Percentiles rank a stretch among this genome's conserved stretches.
Evolutionary conservation across 257 asterid genomes (phyloP).

Genomic region (Solanum microdontum): DNA sequence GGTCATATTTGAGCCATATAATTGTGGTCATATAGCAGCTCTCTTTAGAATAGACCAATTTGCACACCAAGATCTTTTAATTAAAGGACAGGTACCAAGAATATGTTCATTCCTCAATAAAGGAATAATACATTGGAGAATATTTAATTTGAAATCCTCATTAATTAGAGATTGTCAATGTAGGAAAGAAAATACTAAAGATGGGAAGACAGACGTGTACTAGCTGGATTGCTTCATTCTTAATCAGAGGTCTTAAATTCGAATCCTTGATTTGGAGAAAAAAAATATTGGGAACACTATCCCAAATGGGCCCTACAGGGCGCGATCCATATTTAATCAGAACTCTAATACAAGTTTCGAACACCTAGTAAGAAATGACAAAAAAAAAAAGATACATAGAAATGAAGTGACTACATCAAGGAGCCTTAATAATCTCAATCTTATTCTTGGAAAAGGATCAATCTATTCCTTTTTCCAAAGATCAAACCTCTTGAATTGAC

Average conservation of each 20-base stretch:
- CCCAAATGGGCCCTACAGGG: accelerated
- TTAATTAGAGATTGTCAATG: neutral
- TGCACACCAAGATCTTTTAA: neutral
- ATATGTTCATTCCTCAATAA: neutral
- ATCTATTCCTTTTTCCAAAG: too few species aligned
- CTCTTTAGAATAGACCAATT: neutral
- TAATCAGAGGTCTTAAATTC: accelerated
- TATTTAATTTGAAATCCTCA: neutral
- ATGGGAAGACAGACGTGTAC: neutral
- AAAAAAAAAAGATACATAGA: too few species aligned
- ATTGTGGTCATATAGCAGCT: neutral
- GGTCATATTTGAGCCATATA: neutral
- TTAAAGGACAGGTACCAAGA: neutral
- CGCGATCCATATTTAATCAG: too few species aligned
- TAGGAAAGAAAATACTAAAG: neutral
- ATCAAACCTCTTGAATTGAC: neutral
- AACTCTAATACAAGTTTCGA: too few species aligned
- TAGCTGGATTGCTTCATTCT: too few species aligned
- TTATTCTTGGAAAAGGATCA: neutral
- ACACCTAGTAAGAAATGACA: too few species aligned
- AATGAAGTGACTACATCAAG: neutral
- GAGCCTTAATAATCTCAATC: neutral
- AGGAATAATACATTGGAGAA: neutral
- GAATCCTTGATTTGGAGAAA: too few species aligned
- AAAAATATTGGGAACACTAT: neutral